Conservation (phyloP, 495 filamentous ascomycete genomes). For the Tuber melanosporum region DNA sequence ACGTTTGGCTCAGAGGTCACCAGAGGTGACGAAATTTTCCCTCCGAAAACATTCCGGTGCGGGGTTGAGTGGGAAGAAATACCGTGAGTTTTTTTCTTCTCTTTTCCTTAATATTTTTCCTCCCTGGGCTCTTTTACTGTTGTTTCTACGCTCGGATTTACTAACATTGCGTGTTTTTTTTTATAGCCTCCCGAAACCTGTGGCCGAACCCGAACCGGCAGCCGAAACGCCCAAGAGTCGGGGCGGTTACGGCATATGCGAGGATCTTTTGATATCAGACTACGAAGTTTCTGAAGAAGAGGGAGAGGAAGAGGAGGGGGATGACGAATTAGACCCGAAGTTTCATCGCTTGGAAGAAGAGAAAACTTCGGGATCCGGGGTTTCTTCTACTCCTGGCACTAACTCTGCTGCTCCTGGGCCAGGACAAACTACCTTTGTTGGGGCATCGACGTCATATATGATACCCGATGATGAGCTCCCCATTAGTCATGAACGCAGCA, state of each 20-base stretch:
- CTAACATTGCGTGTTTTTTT: background rate
- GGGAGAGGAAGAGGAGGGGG: conserved; percentile 25
- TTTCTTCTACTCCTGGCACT: conserved; percentile 22
- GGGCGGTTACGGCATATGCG: conserved; percentile 33
- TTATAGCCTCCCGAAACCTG: background rate
- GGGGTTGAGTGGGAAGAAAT: conserved; percentile 39
- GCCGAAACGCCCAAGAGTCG: conserved; percentile 24
- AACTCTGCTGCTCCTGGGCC: conserved; percentile 10
- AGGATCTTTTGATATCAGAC: conserved; percentile 2
- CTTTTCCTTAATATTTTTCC: background rate
- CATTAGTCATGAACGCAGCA: conserved; percentile 35
- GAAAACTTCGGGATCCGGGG: conserved; percentile 28
- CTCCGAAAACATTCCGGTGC: conserved; percentile 41
- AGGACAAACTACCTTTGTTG: conserved; percentile 29
- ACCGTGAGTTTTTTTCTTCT: conserved; percentile 22
- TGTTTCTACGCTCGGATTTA: background rate
- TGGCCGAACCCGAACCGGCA: background rate
- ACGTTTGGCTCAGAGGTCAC: conserved; percentile 53
- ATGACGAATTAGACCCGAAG: conserved; percentile 23
- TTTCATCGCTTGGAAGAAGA: conserved; percentile 34
- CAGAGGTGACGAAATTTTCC: conserved; percentile 46
- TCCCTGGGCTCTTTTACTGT: background rate
- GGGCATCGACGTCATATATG: conserved; percentile 31
- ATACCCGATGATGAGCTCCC: conserved; percentile 32
- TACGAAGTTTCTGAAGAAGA: conserved; percentile 17